phyloP scores from a whole-genome alignment of 2,329 filamentous ascomycete genomes.

The Nothophoma quercina region DNA sequence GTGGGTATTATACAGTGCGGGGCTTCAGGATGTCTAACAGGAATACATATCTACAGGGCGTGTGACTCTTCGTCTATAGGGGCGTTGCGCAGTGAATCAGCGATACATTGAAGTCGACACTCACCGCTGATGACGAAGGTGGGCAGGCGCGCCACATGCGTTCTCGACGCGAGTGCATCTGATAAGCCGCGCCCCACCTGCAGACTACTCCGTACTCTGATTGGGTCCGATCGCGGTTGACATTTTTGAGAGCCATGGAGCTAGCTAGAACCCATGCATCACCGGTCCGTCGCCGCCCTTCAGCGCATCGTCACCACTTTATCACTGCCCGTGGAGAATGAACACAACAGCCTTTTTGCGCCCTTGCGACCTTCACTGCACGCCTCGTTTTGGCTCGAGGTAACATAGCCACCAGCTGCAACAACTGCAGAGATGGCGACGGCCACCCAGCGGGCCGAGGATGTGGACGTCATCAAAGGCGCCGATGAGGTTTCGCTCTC shows the following conservation, averaged over 20 bases:
- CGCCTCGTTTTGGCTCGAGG: constrained; percentile 39
- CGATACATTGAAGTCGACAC: constrained; percentile 1
- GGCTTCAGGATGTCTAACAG: constrained; percentile 23
- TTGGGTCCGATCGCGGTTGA: constrained; percentile 26
- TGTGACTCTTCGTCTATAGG: constrained; percentile 12
- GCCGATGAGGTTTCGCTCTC: constrained; percentile 75
- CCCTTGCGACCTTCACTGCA: constrained; percentile 29
- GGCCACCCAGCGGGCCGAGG: constrained; percentile 46
- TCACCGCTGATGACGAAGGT: constrained; percentile 20
- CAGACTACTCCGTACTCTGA: constrained; percentile 10
- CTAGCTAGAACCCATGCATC: constrained; percentile 10
- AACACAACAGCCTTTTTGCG: constrained; percentile 33
- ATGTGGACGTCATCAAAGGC: constrained; percentile 51
- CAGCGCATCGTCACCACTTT: constrained; percentile 16
- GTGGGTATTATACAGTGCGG: constrained; percentile 16
- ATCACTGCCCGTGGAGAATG: constrained; percentile 39
- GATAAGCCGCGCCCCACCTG: constrained; percentile 31
- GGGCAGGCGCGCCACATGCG: constrained; percentile 10
- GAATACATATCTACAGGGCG: constrained; percentile 30
- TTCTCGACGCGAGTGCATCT: constrained; percentile 26
- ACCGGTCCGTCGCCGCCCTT: constrained; percentile 21
- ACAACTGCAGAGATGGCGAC: constrained; percentile 35
- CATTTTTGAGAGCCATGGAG: constrained; percentile 23
- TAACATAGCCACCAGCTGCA: constrained; percentile 31
- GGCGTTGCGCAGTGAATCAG: constrained; percentile 7